phyloP scores from a whole-genome alignment of 495 filamentous ascomycete species.

The Aspergillus campestris region DNA sequence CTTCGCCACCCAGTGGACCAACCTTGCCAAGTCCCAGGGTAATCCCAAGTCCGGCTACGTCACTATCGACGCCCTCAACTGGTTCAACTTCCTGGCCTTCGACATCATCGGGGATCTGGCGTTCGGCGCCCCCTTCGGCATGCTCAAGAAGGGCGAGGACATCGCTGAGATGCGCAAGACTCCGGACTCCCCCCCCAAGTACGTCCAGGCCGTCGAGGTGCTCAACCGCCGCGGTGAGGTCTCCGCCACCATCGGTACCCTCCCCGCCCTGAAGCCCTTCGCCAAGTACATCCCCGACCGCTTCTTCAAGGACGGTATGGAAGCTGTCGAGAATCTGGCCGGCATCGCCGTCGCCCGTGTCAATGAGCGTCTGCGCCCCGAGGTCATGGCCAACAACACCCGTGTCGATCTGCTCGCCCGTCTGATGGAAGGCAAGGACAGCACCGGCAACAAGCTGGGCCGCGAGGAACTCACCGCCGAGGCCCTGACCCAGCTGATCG shows the following conservation, averaged over 20 bases:
- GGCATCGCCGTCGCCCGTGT: slow-evolving; percentile 74
- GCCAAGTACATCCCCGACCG: slow-evolving; percentile 45
- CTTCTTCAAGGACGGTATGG: slow-evolving; percentile 43
- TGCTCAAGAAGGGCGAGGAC: slow-evolving; percentile 46
- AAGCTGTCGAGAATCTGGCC: slow-evolving; percentile 42
- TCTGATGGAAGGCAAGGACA: slow-evolving; percentile 81
- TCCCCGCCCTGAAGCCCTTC: slow-evolving; percentile 38
- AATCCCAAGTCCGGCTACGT: slow-evolving; percentile 43
- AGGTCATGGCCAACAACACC: slow-evolving; percentile 42
- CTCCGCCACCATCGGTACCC: slow-evolving; percentile 40
- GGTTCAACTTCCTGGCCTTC: slow-evolving; percentile 94
- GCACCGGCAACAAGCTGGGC: slow-evolving; percentile 62
- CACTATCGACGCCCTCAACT: slow-evolving; percentile 70
- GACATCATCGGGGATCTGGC: slow-evolving; percentile 72
- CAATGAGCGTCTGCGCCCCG: slow-evolving; percentile 59
- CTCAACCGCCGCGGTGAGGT: slow-evolving; percentile 49
- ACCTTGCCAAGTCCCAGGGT: slow-evolving; percentile 35
- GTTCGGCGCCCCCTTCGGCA: slow-evolving; percentile 47
- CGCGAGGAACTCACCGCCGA: slow-evolving; percentile 79
- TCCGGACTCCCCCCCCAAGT: slow-evolving; percentile 33
- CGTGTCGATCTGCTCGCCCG: slow-evolving; percentile 76
- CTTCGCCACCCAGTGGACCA: slow-evolving; percentile 67
- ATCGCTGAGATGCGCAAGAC: slow-evolving; percentile 51
- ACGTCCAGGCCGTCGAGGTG: slow-evolving; percentile 45
- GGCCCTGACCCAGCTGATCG: slow-evolving; percentile 83